Evolutionary conservation across 306 rosid genomes (phyloP).

Genomic region (Crataegus laevigata): DNA sequence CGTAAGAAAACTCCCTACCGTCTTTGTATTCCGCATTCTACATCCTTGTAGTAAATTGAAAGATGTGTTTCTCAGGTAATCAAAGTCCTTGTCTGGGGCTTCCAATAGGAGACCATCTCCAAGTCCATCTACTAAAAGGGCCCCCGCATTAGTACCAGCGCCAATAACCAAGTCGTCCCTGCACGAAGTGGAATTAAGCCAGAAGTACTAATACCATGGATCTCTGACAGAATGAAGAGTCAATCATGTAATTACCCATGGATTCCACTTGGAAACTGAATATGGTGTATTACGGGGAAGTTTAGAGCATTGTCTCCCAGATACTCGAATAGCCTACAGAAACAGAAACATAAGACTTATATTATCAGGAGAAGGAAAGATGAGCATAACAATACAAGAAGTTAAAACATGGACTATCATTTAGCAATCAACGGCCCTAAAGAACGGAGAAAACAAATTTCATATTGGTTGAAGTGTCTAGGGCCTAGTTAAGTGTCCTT

Average conservation of each 20-base stretch:
- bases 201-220: not conserved
- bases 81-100: conserved; percentile 78
- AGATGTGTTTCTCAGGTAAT: conserved; percentile 80
- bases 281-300: conserved; percentile 90
- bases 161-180: conserved; percentile 93
- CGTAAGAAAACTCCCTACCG: conserved; percentile 41
- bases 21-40: conserved; percentile 97
- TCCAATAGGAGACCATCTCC: conserved; percentile 91
- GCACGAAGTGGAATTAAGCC: conserved; percentile 14
- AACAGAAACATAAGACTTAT: not conserved
- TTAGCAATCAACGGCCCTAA: not conserved
- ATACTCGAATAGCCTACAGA: conserved; percentile 71
- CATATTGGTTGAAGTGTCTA: not conserved
- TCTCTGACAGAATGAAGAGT: conserved; percentile 3
- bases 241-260: conserved; percentile 50
- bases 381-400: not conserved
- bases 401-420: not conserved
- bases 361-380: conserved; percentile 14
- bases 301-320: conserved; percentile 59
- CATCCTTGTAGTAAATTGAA: conserved; percentile 98
- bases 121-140: conserved; percentile 94
- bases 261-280: conserved; percentile 72
- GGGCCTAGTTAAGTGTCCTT: not conserved
- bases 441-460: not conserved
- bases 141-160: conserved; percentile 87